Conservation (phyloP, 768 basidiomycete genomes). For the Tricholoma sp. region DNA sequence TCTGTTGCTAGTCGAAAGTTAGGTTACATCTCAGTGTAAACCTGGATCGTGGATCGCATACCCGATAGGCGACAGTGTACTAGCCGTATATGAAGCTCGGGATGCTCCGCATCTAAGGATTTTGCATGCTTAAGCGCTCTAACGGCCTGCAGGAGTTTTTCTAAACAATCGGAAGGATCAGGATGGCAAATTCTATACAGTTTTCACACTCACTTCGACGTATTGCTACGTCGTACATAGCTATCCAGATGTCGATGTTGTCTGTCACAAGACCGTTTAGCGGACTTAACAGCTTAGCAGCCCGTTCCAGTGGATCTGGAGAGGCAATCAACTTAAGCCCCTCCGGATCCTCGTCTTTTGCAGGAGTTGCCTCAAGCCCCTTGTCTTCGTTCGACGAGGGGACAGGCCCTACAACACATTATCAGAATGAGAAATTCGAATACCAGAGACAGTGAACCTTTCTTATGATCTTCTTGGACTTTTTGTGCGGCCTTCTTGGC, state of each 20-base stretch:
- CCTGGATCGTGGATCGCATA: constrained; percentile 22
- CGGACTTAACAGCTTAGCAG: constrained; percentile 64
- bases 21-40: neutral
- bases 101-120: constrained; percentile 46
- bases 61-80: constrained; percentile 57
- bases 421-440: neutral
- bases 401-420: constrained; percentile 19
- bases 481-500: constrained; percentile 77
- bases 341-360: constrained; percentile 81
- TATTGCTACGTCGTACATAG: constrained; percentile 76
- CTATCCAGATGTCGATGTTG: constrained; percentile 68
- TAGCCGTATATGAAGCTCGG: constrained; percentile 69
- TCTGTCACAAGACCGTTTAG: constrained; percentile 46
- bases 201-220: constrained; percentile 60
- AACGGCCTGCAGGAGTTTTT: constrained; percentile 75
- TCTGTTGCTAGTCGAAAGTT: constrained; percentile 33
- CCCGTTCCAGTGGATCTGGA: constrained; percentile 67
- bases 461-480: constrained; percentile 63
- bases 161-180: constrained; percentile 30
- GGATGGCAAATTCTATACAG: neutral
- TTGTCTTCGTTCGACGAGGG: constrained; percentile 55
- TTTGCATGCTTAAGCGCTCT: constrained; percentile 59
- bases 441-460: constrained; percentile 38
- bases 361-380: constrained; percentile 50
- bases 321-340: constrained; percentile 65